Base-by-base conservation (phyloP, 2,329 filamentous ascomycete species). In the Sphaerulina vaccinii region DNA sequence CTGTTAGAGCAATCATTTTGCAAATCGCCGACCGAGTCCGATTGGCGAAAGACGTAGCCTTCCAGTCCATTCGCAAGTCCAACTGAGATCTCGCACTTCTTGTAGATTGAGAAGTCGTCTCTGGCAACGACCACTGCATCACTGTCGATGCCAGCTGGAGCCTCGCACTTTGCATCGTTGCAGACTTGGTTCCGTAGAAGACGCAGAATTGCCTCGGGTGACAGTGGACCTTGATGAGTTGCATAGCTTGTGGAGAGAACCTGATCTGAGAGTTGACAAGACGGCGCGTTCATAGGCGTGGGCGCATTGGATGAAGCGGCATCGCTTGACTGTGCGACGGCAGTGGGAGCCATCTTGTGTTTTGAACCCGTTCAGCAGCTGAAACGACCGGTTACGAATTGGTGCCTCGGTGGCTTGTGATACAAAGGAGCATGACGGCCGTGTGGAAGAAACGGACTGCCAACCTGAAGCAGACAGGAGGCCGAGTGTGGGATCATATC, bases 81-180 rank as follows among this genome's bases (percentile, higher is more conserved):
- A 18, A 54, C 48, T 3, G 52, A 50, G 27, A 54, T 54, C 18
- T 54, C 52, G 21, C 52, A 54, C 37, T 54, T 51, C 39, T 43
- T 53, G 40, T 53, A 53, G 15, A 33, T 33, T 10, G 45, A 41
- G 7, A 41, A 23, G 19, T 53, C 45, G 35, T 53, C 51, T 46
- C 32, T 53, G 39, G 40, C 51, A 40, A 53, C 51, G n/a, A 53
- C 27, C 29, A 53, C 41, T 1, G 51, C 45, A 29, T 22, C 40
- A 1, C 37, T 9, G n/a, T 49, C 42, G 46, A 53, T 53, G 33
- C 38, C 45, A 3, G 32, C 41, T 1, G 51, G 51, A 22, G 51
- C n/a, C 13, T 49, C 42, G 35, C 51, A 53, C 18, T 36, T 23
- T 15, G 33, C 21, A 15, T 49, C 42, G 18, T 53, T 53, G 51